Evolutionary conservation across 805 yeast genomes (phyloP).

Genomic region (Sporopachydermia lactativora): DNA sequence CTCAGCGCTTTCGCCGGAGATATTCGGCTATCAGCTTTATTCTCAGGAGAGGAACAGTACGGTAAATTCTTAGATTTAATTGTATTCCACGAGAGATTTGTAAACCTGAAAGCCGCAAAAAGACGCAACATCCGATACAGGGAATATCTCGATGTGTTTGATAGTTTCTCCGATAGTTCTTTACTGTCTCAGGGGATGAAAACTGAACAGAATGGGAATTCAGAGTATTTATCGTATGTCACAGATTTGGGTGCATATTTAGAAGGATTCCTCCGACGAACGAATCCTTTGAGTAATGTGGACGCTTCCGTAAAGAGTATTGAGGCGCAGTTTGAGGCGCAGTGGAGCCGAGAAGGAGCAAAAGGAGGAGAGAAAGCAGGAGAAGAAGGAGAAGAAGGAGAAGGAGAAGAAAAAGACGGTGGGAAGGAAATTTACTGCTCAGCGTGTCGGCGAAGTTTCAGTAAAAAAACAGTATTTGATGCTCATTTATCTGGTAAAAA

Average conservation of each 20-base stretch:
- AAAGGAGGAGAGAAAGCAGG: slow-evolving; percentile 4
- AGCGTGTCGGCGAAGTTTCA: slow-evolving; percentile 48
- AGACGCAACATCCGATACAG: slow-evolving; percentile 27
- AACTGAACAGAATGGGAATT: slow-evolving; percentile 15
- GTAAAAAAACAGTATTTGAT: slow-evolving; percentile 48
- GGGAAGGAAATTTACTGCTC: slow-evolving; percentile 34
- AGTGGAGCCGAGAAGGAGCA: slow-evolving; percentile 12
- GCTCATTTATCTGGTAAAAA: slow-evolving; percentile 65
- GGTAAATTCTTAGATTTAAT: slow-evolving; percentile 54
- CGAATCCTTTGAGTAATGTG: slow-evolving; percentile 34
- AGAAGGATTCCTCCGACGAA: slow-evolving; percentile 28
- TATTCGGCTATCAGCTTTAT: slow-evolving; percentile 33
- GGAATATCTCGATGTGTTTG: slow-evolving; percentile 35
- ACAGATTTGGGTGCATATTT: slow-evolving; percentile 35
- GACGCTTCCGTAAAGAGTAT: slow-evolving; percentile 18
- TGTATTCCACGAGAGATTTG: slow-evolving; percentile 36
- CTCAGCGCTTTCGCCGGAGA: slow-evolving; percentile 37
- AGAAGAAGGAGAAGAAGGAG: slow-evolving; percentile 6
- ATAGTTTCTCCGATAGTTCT: slow-evolving; percentile 22
- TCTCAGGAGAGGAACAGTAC: slow-evolving; percentile 44
- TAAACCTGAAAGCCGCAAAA: slow-evolving; percentile 27
- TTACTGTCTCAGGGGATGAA: slow-evolving; percentile 12
- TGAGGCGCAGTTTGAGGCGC: slow-evolving; percentile 14
- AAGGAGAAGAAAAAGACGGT: slow-evolving; percentile 12
- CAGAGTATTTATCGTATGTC: slow-evolving; percentile 32